Conservation (phyloP, 176 grass and related monocot genomes). For the Oryza nivara region DNA sequence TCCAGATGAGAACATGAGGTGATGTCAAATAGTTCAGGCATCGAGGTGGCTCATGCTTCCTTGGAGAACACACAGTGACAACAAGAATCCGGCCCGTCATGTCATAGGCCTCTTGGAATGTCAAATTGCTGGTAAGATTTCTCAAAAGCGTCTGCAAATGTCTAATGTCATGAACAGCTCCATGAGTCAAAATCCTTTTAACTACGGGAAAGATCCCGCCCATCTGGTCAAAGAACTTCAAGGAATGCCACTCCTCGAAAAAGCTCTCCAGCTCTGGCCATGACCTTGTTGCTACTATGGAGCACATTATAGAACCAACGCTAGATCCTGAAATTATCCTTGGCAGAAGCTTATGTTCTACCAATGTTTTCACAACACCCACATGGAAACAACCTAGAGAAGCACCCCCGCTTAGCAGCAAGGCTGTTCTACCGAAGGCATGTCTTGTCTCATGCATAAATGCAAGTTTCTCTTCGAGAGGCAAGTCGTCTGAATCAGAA, state of each 20-base stretch:
- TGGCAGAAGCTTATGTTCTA: conserved; percentile 82
- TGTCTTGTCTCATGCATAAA: conserved; percentile 98
- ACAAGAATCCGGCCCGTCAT: conserved; percentile 84
- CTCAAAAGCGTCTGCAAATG: conserved; percentile 74
- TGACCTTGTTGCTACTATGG: conserved; percentile 77
- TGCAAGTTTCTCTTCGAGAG: conserved; percentile 85
- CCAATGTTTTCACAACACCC: conserved; percentile 83
- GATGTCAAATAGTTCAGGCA: conserved; percentile 95
- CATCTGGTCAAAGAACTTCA: conserved; percentile 95
- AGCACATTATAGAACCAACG: conserved; percentile 87
- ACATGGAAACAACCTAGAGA: conserved; percentile 89
- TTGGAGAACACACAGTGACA: conserved; percentile 84
- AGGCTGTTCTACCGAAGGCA: conserved; percentile 86
- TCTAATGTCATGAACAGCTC: conserved; percentile 84
- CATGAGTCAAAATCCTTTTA: conserved; percentile 78
- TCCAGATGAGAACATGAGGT: conserved; percentile 96
- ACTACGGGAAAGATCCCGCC: conserved; percentile 81
- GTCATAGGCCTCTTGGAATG: conserved; percentile 98
- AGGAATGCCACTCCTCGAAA: conserved; percentile 92
- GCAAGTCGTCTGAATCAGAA: conserved; percentile 83
- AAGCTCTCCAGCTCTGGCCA: conserved; percentile 91
- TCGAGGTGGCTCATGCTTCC: conserved; percentile 87
- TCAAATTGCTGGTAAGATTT: conserved; percentile 90
- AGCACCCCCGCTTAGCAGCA: conserved; percentile 90
- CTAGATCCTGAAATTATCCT: conserved; percentile 92